These are phyloP conservation scores for Rhodamnia argentea DNA, from an alignment of 345 rosid genomes.

Conservation along the genomic window DNA sequence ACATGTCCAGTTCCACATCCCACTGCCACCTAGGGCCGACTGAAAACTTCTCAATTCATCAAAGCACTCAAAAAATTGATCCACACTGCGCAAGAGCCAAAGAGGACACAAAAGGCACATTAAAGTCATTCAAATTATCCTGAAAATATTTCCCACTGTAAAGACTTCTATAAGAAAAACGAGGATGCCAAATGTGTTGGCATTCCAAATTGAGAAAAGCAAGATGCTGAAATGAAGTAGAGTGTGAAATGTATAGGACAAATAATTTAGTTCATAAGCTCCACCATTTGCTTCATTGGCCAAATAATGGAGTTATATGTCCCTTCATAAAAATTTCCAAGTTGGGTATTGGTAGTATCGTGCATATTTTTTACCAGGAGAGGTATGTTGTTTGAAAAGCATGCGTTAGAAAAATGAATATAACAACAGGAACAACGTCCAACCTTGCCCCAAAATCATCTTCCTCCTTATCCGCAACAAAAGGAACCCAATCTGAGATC, in stretches of 20 bases:
- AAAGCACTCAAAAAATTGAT: constrained; percentile 92
- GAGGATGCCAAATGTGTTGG: background rate
- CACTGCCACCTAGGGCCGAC: constrained; percentile 81
- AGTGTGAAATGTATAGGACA: background rate
- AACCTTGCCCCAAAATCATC: constrained; percentile 86
- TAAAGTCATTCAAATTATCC: background rate
- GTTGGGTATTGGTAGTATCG: background rate
- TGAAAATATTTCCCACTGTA: background rate
- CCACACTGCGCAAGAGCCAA: constrained; percentile 45
- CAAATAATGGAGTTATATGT: background rate
- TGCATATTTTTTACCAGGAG: background rate
- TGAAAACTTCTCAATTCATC: constrained; percentile 87
- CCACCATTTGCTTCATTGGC: background rate
- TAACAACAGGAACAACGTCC: constrained; percentile 2
- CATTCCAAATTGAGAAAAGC: background rate
- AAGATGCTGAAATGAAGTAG: background rate
- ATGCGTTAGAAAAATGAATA: background rate
- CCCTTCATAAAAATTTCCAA: background rate
- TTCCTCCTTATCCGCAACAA: constrained; percentile 31
- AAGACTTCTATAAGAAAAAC: background rate
- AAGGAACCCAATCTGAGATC: constrained; percentile 81
- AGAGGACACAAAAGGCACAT: background rate
- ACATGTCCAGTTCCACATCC: constrained; percentile 94
- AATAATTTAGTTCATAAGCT: background rate
- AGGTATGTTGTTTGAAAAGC: background rate